These are phyloP conservation scores for Hamamelis virginiana DNA, from an alignment of 164 flowering plant species.

Conservation along the genomic window DNA sequence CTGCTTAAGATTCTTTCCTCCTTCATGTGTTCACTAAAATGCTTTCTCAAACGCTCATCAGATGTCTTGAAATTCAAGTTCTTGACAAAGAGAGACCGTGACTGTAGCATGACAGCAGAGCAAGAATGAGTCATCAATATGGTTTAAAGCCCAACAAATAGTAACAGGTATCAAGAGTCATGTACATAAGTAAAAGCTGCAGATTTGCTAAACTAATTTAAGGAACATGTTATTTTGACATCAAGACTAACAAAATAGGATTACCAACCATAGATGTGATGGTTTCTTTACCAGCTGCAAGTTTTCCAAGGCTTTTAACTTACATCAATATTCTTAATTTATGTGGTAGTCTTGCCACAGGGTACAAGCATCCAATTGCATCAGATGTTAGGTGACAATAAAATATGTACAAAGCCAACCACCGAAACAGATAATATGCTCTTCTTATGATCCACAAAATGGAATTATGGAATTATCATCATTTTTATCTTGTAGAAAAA, in stretches of 20 bases:
- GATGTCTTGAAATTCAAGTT: slow-evolving; percentile 86
- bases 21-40: slow-evolving; percentile 62
- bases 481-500: no score
- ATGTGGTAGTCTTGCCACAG: not conserved
- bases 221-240: no score
- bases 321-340: not conserved
- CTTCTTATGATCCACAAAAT: no score
- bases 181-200: not conserved
- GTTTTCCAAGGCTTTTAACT: not conserved
- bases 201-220: not conserved
- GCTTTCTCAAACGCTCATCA: slow-evolving; percentile 70
- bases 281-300: no score
- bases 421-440: no score
- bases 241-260: no score
- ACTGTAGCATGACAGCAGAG: slow-evolving; percentile 44
- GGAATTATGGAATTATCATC: no score
- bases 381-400: no score
- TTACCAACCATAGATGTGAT: no score
- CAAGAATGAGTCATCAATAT: not conserved
- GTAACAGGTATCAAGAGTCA: not conserved
- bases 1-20: slow-evolving; percentile 67
- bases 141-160: not conserved
- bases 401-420: no score
- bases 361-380: not conserved
- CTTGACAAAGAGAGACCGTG: slow-evolving; percentile 82